Percentiles rank a stretch among this genome's conserved stretches.
These are phyloP conservation scores for Lachancea meyersii DNA, from an alignment of 805 yeast species.

Conservation along the genomic window DNA sequence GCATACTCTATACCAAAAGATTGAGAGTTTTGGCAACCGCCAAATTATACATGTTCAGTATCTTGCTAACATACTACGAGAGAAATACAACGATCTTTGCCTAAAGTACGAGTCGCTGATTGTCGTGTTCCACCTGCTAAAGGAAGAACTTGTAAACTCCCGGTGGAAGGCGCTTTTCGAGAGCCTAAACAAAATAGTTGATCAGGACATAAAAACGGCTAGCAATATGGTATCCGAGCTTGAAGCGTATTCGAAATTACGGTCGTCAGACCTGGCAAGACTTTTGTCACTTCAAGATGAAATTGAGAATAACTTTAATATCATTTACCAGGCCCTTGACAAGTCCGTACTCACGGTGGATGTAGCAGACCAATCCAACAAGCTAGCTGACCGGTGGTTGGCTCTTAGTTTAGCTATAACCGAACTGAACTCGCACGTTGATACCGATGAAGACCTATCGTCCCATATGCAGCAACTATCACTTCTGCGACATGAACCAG, in stretches of 20 bases:
- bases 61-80: conserved; percentile 30
- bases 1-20: conserved; percentile 45
- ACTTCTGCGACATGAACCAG: neutral
- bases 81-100: conserved; percentile 37
- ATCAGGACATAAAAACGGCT: neutral
- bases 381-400: conserved; percentile 35
- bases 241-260: neutral
- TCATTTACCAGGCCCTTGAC: conserved; percentile 36
- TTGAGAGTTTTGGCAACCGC: conserved; percentile 39
- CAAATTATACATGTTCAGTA: conserved; percentile 22
- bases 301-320: conserved; percentile 36
- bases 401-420: conserved; percentile 8
- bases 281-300: neutral
- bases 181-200: conserved; percentile 40
- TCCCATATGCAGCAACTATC: neutral
- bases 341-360: conserved; percentile 37
- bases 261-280: conserved; percentile 19
- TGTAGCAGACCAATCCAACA: conserved; percentile 33
- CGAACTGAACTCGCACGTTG: neutral
- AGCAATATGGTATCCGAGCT: neutral
- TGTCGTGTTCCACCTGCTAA: conserved; percentile 37
- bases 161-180: conserved; percentile 53
- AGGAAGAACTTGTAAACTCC: conserved; percentile 42
- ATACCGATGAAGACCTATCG: neutral
- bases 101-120: conserved; percentile 39